These are phyloP conservation scores for Cryptococcus jaspeensis DNA, from an alignment of 1,284 basidiomycete genomes.

Conservation along the genomic window DNA sequence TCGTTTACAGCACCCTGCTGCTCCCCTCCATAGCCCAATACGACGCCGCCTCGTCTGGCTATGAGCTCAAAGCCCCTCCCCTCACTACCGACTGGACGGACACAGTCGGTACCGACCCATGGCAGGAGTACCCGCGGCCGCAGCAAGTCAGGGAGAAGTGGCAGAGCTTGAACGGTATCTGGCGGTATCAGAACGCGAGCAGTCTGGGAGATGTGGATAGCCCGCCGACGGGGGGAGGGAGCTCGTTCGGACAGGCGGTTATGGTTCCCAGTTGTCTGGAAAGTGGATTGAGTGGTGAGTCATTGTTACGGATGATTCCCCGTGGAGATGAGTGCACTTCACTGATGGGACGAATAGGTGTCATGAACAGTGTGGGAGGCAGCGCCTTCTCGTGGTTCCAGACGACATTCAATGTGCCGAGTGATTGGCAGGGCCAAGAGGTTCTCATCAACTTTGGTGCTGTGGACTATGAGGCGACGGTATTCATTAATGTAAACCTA, in stretches of 20 bases:
- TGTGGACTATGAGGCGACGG: conserved; percentile 28
- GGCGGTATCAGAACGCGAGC: conserved; percentile 19
- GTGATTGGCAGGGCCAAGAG: conserved; percentile 16
- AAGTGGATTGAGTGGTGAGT: conserved; percentile 23
- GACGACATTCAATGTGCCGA: conserved; percentile 21
- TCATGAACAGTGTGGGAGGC: conserved; percentile 7
- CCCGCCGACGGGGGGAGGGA: conserved; percentile 7
- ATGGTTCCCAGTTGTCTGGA: conserved; percentile 28
- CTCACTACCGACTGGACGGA: conserved; percentile 23
- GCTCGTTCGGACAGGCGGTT: conserved; percentile 9
- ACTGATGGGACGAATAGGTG: conserved; percentile 5
- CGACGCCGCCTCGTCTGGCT: conserved; percentile 4
- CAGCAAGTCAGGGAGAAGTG: conserved; percentile 19
- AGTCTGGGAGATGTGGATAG: conserved; percentile 7
- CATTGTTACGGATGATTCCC: neutral
- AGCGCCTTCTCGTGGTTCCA: conserved; percentile 20
- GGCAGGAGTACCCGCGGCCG: conserved; percentile 23
- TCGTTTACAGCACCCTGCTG: neutral
- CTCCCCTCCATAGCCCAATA: conserved; percentile 3
- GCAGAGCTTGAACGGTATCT: conserved; percentile 25
- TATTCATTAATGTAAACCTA: conserved; percentile 25
- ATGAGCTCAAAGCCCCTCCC: conserved; percentile 16
- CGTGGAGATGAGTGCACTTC: no score
- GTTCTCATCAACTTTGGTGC: conserved; percentile 27
- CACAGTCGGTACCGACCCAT: conserved; percentile 20